Conservation (phyloP, 208 protist genomes). For the Angomonas deanei region DNA sequence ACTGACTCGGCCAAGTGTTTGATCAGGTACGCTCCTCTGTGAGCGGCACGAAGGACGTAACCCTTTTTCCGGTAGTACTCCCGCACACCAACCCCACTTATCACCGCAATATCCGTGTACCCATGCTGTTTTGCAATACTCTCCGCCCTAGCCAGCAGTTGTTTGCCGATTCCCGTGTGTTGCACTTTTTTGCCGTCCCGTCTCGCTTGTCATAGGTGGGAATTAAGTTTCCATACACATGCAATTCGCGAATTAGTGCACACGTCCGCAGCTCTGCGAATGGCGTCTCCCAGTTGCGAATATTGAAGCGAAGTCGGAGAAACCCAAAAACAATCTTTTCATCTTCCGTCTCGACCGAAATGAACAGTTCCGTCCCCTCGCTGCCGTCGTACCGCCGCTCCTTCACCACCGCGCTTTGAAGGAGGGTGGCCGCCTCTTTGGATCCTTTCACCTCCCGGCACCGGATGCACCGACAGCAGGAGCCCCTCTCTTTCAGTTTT, state of each 20-base stretch:
- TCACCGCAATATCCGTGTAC: conserved; percentile 94
- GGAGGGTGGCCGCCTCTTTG: conserved; percentile 26
- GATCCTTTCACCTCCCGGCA: conserved; percentile 91
- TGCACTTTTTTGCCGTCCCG: conserved; percentile 36
- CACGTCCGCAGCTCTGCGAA: conserved; percentile 90
- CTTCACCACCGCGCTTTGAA: conserved; percentile 35
- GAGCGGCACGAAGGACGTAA: conserved; percentile 62
- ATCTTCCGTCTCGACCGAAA: conserved; percentile 74
- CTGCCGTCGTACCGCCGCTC: conserved; percentile 64
- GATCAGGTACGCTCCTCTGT: conserved; percentile 60
- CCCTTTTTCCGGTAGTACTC: conserved; percentile 97
- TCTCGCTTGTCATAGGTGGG: conserved; percentile 31
- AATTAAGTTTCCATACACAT: conserved; percentile 92
- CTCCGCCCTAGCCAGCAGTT: conserved; percentile 96
- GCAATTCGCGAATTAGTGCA: conserved; percentile 97
- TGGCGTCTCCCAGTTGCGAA: conserved; percentile 84
- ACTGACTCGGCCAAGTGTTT: conserved; percentile 26
- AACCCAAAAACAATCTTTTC: conserved; percentile 74
- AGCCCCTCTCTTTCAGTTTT: conserved; percentile 86
- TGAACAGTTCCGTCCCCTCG: conserved; percentile 69
- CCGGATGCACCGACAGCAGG: conserved; percentile 92
- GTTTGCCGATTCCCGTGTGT: conserved; percentile 94
- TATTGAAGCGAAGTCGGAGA: conserved; percentile 63
- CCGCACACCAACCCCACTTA: conserved; percentile 96
- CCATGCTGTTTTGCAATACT: conserved; percentile 90